Conservation (phyloP, 2,329 filamentous ascomycete species). For the Canariomyces notabilis region DNA sequence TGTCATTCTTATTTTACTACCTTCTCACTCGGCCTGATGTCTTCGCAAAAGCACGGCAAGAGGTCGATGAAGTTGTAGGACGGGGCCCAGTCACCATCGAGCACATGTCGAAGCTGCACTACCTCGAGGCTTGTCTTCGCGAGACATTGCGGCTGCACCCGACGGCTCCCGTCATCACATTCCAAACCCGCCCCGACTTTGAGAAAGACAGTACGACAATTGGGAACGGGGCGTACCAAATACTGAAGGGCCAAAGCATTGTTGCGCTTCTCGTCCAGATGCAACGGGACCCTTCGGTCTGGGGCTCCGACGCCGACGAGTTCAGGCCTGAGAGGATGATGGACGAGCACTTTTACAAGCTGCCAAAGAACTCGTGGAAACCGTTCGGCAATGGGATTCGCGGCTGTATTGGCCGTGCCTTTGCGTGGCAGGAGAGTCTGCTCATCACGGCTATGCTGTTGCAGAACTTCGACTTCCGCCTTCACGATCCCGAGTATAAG, state of each 20-base stretch:
- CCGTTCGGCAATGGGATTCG: conserved; percentile 57
- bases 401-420: conserved; percentile 65
- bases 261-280: conserved; percentile 45
- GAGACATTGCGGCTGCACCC: conserved; percentile 60
- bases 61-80: conserved; percentile 12
- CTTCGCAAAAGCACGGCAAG: conserved; percentile 36
- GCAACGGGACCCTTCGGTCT: conserved; percentile 59
- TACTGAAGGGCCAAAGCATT: no score
- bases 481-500: conserved; percentile 56
- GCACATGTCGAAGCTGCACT: conserved; percentile 36
- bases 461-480: conserved; percentile 64
- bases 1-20: conserved; percentile 46
- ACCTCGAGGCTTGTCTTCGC: conserved; percentile 58
- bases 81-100: conserved; percentile 7
- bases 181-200: no score
- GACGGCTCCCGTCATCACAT: conserved; percentile 43
- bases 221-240: no score
- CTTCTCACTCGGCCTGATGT: conserved; percentile 45
- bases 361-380: conserved; percentile 53
- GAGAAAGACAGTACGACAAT: no score
- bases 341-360: conserved; percentile 52
- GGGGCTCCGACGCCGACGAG: conserved; percentile 56
- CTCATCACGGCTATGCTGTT: conserved; percentile 57
- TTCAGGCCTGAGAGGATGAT: conserved; percentile 69
- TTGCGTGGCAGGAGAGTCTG: conserved; percentile 68